A percentile compares a stretch with the other conserved stretches of the same genome.
phyloP scores from a whole-genome alignment of 2,329 filamentous ascomycete genomes.

The Aspergillus quadrilineatus region DNA sequence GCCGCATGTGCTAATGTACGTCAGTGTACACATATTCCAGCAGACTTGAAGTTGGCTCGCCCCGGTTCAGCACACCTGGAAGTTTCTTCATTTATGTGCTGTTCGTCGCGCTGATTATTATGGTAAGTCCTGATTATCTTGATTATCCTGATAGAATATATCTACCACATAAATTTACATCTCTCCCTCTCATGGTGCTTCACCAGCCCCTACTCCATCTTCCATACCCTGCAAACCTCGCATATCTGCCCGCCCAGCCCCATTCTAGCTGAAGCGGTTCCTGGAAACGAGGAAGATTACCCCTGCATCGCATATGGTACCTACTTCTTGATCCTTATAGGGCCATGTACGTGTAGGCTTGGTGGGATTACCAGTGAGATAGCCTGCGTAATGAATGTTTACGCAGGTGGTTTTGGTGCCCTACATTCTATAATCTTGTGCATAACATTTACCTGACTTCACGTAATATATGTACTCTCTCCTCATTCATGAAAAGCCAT shows the following conservation, averaged over 20 bases:
- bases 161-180: constrained; percentile 11
- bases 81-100: constrained; percentile 78
- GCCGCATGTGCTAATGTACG: constrained; percentile 30
- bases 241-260: constrained; percentile 76
- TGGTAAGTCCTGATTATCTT: constrained; percentile 63
- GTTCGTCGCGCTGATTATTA: constrained; percentile 68
- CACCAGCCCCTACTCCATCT: constrained; percentile 14
- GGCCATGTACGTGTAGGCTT: constrained; percentile 67
- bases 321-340: constrained; percentile 60
- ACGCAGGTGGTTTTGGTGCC: constrained; percentile 64
- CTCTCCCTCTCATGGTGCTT: neutral
- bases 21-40: constrained; percentile 73
- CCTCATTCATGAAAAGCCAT: neutral
- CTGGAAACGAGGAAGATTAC: constrained; percentile 80
- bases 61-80: constrained; percentile 71
- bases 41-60: constrained; percentile 68
- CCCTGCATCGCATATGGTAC: constrained; percentile 61
- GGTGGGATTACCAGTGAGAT: constrained; percentile 74
- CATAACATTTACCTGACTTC: constrained; percentile 21
- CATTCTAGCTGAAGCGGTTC: constrained; percentile 73
- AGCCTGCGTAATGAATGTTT: constrained; percentile 54
- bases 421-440: constrained; percentile 53
- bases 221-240: constrained; percentile 51
- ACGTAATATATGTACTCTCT: constrained; percentile 13
- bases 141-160: constrained; percentile 19